These are phyloP conservation scores for Rugonectria rugulosa DNA, from an alignment of 2,329 filamentous ascomycete species.

Conservation along the genomic window DNA sequence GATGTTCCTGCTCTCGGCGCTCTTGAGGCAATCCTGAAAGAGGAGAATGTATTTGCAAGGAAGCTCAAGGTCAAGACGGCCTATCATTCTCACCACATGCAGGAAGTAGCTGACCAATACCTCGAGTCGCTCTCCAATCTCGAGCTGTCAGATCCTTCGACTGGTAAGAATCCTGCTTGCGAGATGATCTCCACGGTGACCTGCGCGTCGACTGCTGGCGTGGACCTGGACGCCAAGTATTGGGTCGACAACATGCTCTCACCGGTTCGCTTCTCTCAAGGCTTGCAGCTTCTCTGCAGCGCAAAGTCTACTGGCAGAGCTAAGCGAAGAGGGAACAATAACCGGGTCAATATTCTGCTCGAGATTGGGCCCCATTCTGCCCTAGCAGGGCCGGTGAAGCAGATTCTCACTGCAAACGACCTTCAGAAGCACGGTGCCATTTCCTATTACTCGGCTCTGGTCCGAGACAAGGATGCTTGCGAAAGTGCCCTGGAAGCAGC, in stretches of 20 bases:
- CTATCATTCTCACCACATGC: constrained; percentile 62
- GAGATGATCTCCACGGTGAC: constrained; percentile 49
- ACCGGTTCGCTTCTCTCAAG: constrained; percentile 48
- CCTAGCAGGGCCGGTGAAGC: constrained; percentile 26
- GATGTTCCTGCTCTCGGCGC: constrained; percentile 51
- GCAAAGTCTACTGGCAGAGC: background rate
- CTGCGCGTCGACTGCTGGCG: constrained; percentile 45
- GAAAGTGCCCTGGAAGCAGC: background rate
- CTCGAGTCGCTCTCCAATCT: constrained; percentile 35
- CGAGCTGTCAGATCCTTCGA: background rate
- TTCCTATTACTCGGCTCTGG: background rate
- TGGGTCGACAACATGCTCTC: constrained; percentile 49
- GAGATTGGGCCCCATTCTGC: constrained; percentile 40
- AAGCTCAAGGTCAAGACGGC: constrained; percentile 55
- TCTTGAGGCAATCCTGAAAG: constrained; percentile 43
- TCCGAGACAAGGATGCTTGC: constrained; percentile 7
- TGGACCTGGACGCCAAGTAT: constrained; percentile 47
- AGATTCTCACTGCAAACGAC: constrained; percentile 14
- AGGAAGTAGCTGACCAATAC: constrained; percentile 54
- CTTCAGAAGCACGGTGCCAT: constrained; percentile 8
- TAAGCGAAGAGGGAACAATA: background rate
- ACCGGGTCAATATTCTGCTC: constrained; percentile 14
- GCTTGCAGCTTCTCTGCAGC: constrained; percentile 25
- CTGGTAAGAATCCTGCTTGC: background rate
- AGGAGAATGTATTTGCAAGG: constrained; percentile 52